Conservation (phyloP, 2,329 filamentous ascomycete species). For the Nemania serpens region DNA sequence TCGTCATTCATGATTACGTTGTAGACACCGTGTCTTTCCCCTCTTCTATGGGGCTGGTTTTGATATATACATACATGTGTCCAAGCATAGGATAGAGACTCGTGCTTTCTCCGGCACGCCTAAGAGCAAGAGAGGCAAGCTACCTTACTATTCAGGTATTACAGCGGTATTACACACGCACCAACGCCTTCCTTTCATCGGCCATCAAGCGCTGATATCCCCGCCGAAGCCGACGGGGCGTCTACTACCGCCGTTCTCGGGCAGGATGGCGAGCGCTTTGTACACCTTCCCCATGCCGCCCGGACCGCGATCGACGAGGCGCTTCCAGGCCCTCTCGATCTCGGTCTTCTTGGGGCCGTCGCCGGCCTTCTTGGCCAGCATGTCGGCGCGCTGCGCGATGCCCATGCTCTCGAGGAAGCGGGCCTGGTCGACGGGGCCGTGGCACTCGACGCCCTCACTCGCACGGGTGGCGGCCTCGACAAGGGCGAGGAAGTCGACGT, state of each 20-base stretch:
- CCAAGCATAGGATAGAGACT: too few relatives aligned
- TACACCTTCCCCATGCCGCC: constrained; percentile 94
- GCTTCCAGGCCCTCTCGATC: constrained; percentile 75
- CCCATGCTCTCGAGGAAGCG: constrained; percentile 81
- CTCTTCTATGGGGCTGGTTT: too few relatives aligned
- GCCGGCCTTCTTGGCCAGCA: constrained; percentile 59
- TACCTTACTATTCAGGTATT: neutral
- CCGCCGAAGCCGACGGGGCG: constrained; percentile 93
- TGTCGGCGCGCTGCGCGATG: constrained; percentile 75
- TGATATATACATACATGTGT: neutral
- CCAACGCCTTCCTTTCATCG: neutral
- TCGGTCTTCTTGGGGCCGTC: constrained; percentile 57
- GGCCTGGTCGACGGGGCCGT: constrained; percentile 87
- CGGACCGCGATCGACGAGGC: constrained; percentile 80
- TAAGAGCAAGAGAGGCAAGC: neutral
- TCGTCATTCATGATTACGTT: neutral
- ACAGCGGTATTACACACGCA: neutral
- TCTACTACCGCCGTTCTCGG: constrained; percentile 73
- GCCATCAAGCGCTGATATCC: constrained; percentile 47
- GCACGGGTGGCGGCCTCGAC: constrained; percentile 80
- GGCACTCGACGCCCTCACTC: constrained; percentile 82
- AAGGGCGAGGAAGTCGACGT: constrained; percentile 89
- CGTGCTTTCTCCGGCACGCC: too few relatives aligned
- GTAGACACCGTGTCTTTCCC: neutral
- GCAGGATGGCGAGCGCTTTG: constrained; percentile 89